Evolutionary conservation across 192 early-diverging fungal species (phyloP).

Genomic region (Coemansia sp.): DNA sequence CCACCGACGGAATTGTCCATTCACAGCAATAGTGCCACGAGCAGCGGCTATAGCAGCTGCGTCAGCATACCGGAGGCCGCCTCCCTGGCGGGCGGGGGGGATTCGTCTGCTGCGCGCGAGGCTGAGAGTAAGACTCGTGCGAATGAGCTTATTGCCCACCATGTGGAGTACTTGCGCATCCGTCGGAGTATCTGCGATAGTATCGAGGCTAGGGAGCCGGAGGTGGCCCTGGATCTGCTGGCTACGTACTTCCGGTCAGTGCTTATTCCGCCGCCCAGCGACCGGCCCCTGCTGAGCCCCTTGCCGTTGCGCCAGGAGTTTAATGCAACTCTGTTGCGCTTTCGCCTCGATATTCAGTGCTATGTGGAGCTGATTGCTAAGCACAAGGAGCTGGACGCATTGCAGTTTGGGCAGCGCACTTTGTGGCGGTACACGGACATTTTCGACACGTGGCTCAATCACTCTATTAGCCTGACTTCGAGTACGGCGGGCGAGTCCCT

Average conservation of each 20-base stretch:
- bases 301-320: conserved; percentile 31
- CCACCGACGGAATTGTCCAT: not conserved
- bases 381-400: conserved; percentile 36
- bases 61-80: not conserved
- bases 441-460: conserved; percentile 37
- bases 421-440: conserved; percentile 44
- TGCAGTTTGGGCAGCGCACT: conserved; percentile 38
- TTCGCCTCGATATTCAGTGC: conserved; percentile 47
- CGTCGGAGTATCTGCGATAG: conserved; percentile 46
- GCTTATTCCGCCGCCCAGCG: conserved; percentile 30
- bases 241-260: conserved; percentile 43
- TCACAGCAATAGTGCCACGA: not conserved
- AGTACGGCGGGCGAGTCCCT: not conserved
- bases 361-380: conserved; percentile 44
- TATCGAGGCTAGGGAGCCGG: conserved; percentile 40
- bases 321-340: conserved; percentile 39
- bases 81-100: too few species aligned
- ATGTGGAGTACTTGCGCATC: conserved; percentile 47
- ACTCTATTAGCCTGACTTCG: conserved; percentile 15
- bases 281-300: conserved; percentile 2
- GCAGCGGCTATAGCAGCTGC: not conserved
- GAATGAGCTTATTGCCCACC: conserved; percentile 39
- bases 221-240: conserved; percentile 43
- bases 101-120: too few species aligned
- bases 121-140: conserved; percentile 13